Evolutionary conservation across 805 yeast genomes (phyloP), one percentile per base, ranked within the genome.

Genomic region (Saturnispora bothae): DNA sequence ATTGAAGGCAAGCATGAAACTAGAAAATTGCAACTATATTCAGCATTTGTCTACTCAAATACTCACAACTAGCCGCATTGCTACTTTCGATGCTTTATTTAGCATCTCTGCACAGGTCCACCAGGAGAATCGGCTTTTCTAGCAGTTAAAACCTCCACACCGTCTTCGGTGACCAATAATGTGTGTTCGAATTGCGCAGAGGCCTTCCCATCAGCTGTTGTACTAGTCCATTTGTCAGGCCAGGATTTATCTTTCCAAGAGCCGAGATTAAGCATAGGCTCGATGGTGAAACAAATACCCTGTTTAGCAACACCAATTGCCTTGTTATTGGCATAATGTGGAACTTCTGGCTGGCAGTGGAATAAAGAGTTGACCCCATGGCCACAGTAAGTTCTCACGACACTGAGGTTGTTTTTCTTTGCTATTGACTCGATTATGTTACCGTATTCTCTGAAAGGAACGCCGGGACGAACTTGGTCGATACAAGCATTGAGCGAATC

Each of bases 151-250:
- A 89, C 78, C 64, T 92, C 98, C 20, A 77, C 83, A 16, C 98
- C 98, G 37, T 76, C 79, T 54, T 88, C 97, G 6, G 98, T 92
- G 28, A 92, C 92, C 42, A 92, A 61, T 54, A 92, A 53, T 55
- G 94, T 89, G 57, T 92, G 96, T 61, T 92, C 95, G 51, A 92
- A 92, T 60, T 92, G 98, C 1, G 98, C 97, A 50, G 89, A 78
- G 43, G 73, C 66, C 53, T 75, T 74, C 39, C 98, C 98, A 56
- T 92, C 98, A 29, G 76, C 77, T 14, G 98, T 92, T 14, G 75
- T 73, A 2, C 94, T 75, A 4, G 98, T 92, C 98, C 98, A 92
- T 59, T 84, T 82, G 59, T 92, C 98, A 3, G 98, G 98, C 98
- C 98, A 92, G 40, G 77, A 66, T 42, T 71, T 61, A 59, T 88